Percentiles rank a stretch among this genome's conserved stretches.
Evolutionary conservation across 2,329 filamentous ascomycete genomes (phyloP).

Genomic region (Colletotrichum sp.): DNA sequence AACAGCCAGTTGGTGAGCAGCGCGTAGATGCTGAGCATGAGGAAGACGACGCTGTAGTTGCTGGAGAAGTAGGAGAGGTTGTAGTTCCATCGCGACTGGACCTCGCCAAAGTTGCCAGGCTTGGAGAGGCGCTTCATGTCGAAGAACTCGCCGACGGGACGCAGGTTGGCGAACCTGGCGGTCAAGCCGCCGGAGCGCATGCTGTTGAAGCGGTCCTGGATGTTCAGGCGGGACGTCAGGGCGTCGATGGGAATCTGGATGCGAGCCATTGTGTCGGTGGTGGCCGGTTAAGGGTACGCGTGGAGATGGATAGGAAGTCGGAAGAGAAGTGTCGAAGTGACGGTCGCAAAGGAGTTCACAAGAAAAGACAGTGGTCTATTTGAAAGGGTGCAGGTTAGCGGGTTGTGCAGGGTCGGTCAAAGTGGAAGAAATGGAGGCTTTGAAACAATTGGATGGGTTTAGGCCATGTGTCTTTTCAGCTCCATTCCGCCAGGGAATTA

Average conservation of each 20-base stretch:
- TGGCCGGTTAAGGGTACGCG: not conserved
- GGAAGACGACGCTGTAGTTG: slow-evolving; percentile 95
- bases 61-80: slow-evolving; percentile 96
- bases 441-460: slow-evolving; percentile 17
- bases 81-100: slow-evolving; percentile 94
- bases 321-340: not conserved
- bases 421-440: not conserved
- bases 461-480: slow-evolving; percentile 21
- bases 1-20: slow-evolving; percentile 86
- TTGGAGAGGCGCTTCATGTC: slow-evolving; percentile 96
- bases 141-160: slow-evolving; percentile 90
- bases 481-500: slow-evolving; percentile 17
- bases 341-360: not conserved
- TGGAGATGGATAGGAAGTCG: not conserved
- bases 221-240: slow-evolving; percentile 88
- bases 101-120: slow-evolving; percentile 87
- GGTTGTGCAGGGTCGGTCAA: not conserved
- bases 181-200: slow-evolving; percentile 80
- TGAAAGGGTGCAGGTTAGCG: not conserved
- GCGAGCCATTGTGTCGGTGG: slow-evolving; percentile 68
- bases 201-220: slow-evolving; percentile 83
- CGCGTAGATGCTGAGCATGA: slow-evolving; percentile 95
- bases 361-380: slow-evolving; percentile 8
- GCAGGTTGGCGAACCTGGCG: slow-evolving; percentile 89
- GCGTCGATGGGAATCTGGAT: slow-evolving; percentile 93